A percentile compares a stretch with the other conserved stretches of the same genome.
Evolutionary conservation across 441 rosid species (phyloP).

Genomic region (Pelargonium fulgidum): DNA sequence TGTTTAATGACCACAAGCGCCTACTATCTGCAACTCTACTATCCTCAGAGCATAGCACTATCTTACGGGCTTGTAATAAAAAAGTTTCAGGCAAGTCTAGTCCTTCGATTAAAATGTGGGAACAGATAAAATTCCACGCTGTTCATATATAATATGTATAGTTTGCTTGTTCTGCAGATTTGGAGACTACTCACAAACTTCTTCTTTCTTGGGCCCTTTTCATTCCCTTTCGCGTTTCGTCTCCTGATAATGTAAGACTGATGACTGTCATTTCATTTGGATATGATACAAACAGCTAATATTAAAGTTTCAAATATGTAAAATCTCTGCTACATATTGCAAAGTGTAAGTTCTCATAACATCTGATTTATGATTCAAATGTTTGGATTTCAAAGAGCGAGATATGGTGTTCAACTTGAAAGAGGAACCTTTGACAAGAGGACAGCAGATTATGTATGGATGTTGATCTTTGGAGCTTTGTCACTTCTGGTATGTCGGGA

Average conservation of each 20-base stretch:
- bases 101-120: neutral
- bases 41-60: slow-evolving; percentile 31
- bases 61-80: slow-evolving; percentile 36
- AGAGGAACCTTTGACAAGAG: slow-evolving; percentile 64
- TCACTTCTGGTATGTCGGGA: slow-evolving; percentile 41
- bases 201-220: slow-evolving; percentile 53
- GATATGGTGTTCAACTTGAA: slow-evolving; percentile 54
- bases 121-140: no score
- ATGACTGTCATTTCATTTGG: neutral
- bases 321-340: neutral
- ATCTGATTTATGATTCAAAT: neutral
- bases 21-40: slow-evolving; percentile 36
- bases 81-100: slow-evolving; percentile 38
- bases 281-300: neutral
- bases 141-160: neutral
- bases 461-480: slow-evolving; percentile 56
- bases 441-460: slow-evolving; percentile 62
- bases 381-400: slow-evolving; percentile 34
- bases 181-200: slow-evolving; percentile 61
- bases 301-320: neutral
- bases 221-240: slow-evolving; percentile 44
- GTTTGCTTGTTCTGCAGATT: slow-evolving; percentile 28
- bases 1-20: slow-evolving; percentile 56
- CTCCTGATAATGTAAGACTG: slow-evolving; percentile 47
- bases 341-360: no score